phyloP scores from a whole-genome alignment of 2,329 filamentous ascomycete species.

The Colletotrichum godetiae region DNA sequence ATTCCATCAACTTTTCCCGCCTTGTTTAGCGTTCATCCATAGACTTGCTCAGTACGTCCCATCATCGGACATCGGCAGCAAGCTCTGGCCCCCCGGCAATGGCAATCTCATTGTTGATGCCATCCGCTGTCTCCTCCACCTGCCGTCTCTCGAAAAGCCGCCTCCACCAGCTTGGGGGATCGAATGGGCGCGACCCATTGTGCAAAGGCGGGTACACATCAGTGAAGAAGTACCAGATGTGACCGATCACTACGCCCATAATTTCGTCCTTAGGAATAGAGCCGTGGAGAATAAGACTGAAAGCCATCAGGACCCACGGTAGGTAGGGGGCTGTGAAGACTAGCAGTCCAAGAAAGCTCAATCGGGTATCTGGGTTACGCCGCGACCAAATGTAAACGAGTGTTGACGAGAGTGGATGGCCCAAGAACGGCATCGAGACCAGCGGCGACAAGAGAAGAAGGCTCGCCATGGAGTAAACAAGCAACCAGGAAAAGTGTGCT shows the following conservation, averaged over 20 bases:
- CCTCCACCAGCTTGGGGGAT: slow-evolving; percentile 91
- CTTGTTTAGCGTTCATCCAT: background rate
- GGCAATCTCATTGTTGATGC: slow-evolving; percentile 71
- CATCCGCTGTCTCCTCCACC: slow-evolving; percentile 60
- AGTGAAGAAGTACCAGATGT: slow-evolving; percentile 98
- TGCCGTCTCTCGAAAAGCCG: slow-evolving; percentile 78
- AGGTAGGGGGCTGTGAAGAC: slow-evolving; percentile 95
- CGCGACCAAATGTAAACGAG: slow-evolving; percentile 98
- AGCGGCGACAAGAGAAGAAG: slow-evolving; percentile 87
- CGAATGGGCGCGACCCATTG: slow-evolving; percentile 84
- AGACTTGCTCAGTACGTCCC: background rate
- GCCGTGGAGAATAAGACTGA: slow-evolving; percentile 91
- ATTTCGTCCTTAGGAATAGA: slow-evolving; percentile 95
- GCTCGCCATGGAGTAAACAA: slow-evolving; percentile 84
- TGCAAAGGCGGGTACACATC: slow-evolving; percentile 96
- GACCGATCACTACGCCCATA: slow-evolving; percentile 92
- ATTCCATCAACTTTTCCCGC: background rate
- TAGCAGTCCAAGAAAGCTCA: slow-evolving; percentile 89
- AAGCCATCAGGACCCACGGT: slow-evolving; percentile 94
- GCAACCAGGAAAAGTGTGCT: slow-evolving; percentile 94
- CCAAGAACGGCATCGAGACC: slow-evolving; percentile 92
- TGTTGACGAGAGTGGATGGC: slow-evolving; percentile 91
- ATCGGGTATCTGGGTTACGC: slow-evolving; percentile 88
- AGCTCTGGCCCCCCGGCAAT: slow-evolving; percentile 59
- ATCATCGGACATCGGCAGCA: slow-evolving; percentile 33